Evolutionary conservation across 2,329 filamentous ascomycete species (phyloP).

Genomic region (Pseudopithomyces maydicus): DNA sequence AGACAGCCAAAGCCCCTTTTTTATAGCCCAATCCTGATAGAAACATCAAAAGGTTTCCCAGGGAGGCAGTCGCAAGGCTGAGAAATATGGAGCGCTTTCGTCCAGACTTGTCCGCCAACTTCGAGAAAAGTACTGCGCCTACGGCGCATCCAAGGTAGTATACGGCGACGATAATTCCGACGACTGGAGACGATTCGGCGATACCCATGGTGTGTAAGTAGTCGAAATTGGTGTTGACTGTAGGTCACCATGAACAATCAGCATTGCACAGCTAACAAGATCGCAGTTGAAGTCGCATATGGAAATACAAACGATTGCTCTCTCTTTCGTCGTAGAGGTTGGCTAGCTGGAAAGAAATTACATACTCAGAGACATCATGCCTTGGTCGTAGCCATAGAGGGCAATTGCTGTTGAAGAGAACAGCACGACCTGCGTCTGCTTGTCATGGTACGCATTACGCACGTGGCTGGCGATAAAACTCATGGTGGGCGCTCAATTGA

Average conservation of each 20-base stretch:
- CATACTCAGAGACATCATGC: constrained; percentile 51
- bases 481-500: constrained; percentile 17
- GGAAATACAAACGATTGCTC: background rate
- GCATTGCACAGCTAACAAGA: background rate
- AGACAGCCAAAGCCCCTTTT: constrained; percentile 51
- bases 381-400: constrained; percentile 57
- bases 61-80: constrained; percentile 58
- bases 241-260: constrained; percentile 38
- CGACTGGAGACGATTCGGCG: constrained; percentile 54
- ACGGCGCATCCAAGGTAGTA: constrained; percentile 67
- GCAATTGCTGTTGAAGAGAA: constrained; percentile 61
- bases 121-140: constrained; percentile 63
- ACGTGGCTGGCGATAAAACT: constrained; percentile 20
- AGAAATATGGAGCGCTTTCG: constrained; percentile 61
- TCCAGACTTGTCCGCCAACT: constrained; percentile 58
- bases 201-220: constrained; percentile 66
- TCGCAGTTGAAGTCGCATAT: background rate
- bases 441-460: constrained; percentile 36
- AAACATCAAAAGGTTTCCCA: constrained; percentile 67
- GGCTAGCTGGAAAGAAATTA: background rate
- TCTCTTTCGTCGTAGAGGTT: background rate
- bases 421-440: constrained; percentile 56
- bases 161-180: constrained; percentile 64
- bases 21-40: constrained; percentile 56
- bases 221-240: constrained; percentile 59